These are phyloP conservation scores for Cocos nucifera DNA, from an alignment of 176 grass and related monocot genomes.

Conservation along the genomic window DNA sequence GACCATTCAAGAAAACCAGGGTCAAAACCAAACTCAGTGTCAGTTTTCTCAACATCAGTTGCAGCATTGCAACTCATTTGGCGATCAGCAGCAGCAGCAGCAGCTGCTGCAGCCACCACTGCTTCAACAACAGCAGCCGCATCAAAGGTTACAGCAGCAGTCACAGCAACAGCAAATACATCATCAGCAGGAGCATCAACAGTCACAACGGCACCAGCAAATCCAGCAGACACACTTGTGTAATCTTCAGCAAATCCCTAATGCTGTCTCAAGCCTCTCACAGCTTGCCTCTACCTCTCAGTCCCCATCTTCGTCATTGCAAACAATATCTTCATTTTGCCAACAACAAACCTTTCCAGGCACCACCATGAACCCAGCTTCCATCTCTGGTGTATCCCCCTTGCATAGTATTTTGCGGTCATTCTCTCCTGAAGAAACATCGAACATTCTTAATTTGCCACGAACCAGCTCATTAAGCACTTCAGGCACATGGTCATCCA, in stretches of 20 bases:
- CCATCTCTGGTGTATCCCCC: slow-evolving; percentile 31
- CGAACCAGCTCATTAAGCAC: slow-evolving; percentile 35
- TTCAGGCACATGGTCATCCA: slow-evolving; percentile 73
- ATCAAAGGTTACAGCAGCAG: slow-evolving; percentile 6
- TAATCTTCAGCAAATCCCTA: slow-evolving; percentile 39
- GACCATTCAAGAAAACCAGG: slow-evolving; percentile 45
- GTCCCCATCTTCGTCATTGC: slow-evolving; percentile 31
- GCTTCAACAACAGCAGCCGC: slow-evolving; percentile 21
- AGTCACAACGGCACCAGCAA: neutral
- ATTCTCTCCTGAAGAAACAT: slow-evolving; percentile 61
- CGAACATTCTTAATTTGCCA: slow-evolving; percentile 44
- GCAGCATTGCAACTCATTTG: slow-evolving; percentile 38
- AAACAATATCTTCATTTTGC: slow-evolving; percentile 30
- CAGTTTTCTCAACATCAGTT: slow-evolving; percentile 59
- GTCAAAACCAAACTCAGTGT: slow-evolving; percentile 27
- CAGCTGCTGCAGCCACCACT: slow-evolving; percentile 21
- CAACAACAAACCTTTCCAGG: slow-evolving; percentile 39
- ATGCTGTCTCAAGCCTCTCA: slow-evolving; percentile 38
- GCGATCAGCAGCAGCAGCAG: slow-evolving; percentile 12
- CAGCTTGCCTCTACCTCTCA: slow-evolving; percentile 36
- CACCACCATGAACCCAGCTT: slow-evolving; percentile 30
- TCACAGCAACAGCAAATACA: no score
- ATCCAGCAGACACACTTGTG: slow-evolving; percentile 38
- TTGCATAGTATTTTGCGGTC: slow-evolving; percentile 49
- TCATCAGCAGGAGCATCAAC: no score